A percentile compares a stretch with the other conserved stretches of the same genome.
phyloP scores from a whole-genome alignment of 345 rosid genomes.

The Barbarea vulgaris region DNA sequence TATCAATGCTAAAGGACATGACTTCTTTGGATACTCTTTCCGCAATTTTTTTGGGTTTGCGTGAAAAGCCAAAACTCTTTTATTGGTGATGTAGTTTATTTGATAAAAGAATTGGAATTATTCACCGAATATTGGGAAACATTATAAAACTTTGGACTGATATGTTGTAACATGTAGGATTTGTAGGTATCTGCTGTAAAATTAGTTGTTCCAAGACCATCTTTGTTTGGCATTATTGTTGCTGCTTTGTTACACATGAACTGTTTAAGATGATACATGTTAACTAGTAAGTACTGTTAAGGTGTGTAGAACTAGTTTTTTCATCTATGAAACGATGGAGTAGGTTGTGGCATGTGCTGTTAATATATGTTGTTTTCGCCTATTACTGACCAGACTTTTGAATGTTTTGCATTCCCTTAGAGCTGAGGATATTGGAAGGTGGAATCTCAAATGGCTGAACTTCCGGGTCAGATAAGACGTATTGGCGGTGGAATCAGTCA shows the following conservation, averaged over 20 bases:
- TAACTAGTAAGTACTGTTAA: background rate
- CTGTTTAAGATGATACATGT: background rate
- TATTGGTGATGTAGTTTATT: background rate
- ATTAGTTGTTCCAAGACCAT: background rate
- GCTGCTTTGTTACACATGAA: background rate
- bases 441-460: slow-evolving; percentile 29
- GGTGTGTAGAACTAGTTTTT: background rate
- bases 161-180: background rate
- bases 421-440: slow-evolving; percentile 19
- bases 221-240: slow-evolving; percentile 2
- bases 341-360: background rate
- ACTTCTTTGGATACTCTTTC: background rate
- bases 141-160: background rate
- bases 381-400: background rate
- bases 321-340: background rate
- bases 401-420: background rate
- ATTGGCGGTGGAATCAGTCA: slow-evolving; percentile 23
- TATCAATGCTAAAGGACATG: background rate
- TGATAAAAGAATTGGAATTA: background rate
- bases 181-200: background rate
- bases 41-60: background rate
- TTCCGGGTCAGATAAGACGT: background rate
- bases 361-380: background rate
- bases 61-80: background rate
- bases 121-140: background rate